Conservation (phyloP, 306 rosid genomes). For the Cicer bijugum region DNA sequence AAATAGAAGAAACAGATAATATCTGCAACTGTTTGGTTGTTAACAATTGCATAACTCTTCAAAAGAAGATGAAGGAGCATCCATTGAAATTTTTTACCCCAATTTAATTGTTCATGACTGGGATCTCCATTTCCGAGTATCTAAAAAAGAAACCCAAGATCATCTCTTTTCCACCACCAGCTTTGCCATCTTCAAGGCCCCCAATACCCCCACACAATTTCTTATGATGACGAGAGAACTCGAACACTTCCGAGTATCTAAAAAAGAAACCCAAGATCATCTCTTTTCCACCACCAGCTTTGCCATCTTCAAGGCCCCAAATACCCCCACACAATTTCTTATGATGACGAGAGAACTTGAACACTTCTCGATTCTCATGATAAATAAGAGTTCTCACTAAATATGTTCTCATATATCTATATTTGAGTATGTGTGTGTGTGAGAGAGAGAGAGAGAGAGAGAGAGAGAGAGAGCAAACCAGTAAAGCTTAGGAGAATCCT, state of each 20-base stretch:
- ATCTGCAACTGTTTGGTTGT: not conserved
- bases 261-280: not conserved
- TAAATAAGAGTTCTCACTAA: not conserved
- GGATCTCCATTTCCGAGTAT: not conserved
- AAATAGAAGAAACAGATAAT: not conserved
- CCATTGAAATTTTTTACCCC: not conserved
- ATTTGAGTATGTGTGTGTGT: not conserved
- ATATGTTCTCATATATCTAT: too few species aligned
- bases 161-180: conserved; percentile 8
- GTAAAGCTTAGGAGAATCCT: conserved; percentile 78
- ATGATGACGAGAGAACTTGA: not conserved
- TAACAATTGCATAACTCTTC: not conserved
- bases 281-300: conserved; percentile 8
- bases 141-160: not conserved
- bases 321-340: not conserved
- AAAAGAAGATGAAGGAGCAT: not conserved
- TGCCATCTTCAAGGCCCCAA: not conserved
- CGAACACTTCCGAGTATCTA: not conserved
- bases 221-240: not conserved
- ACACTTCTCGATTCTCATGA: not conserved
- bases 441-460: not conserved
- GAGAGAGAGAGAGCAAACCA: conserved; percentile 62
- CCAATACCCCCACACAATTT: not conserved
- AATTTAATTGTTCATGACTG: not conserved
- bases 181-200: not conserved